Evolutionary conservation across 2,329 filamentous ascomycete species (phyloP).

Genomic region (Trichoderma harzianum): DNA sequence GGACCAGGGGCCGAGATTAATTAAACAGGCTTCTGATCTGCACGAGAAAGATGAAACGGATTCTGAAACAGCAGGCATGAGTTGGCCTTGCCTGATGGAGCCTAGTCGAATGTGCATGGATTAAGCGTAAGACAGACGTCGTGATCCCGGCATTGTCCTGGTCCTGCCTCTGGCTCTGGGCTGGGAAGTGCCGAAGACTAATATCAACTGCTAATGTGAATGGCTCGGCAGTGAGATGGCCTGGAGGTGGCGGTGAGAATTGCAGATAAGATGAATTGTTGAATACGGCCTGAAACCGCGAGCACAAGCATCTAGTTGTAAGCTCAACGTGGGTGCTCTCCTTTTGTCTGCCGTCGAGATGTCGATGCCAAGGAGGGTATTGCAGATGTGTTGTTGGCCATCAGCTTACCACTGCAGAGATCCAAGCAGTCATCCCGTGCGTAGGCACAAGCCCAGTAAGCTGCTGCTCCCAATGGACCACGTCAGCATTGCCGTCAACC

Average conservation of each 20-base stretch:
- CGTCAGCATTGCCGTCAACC: neutral
- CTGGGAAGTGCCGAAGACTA: neutral
- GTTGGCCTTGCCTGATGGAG: neutral
- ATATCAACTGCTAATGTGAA: neutral
- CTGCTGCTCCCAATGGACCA: neutral
- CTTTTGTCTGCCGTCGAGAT: too few relatives aligned
- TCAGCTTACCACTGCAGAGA: neutral
- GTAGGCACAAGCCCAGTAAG: neutral
- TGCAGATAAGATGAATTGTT: neutral
- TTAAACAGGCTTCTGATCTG: constrained; percentile 6
- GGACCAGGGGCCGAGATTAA: neutral
- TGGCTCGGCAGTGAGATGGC: neutral
- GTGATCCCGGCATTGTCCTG: neutral
- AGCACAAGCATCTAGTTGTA: neutral
- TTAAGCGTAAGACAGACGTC: neutral
- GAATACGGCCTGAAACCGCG: neutral
- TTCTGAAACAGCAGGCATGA: constrained; percentile 12
- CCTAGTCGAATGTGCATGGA: neutral
- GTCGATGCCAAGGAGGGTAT: neutral
- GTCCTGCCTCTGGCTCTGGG: neutral
- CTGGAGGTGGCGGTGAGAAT: neutral
- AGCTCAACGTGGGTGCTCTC: neutral
- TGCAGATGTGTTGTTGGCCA: neutral
- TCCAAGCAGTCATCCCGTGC: neutral
- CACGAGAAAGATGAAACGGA: constrained; percentile 4